Evolutionary conservation across 768 basidiomycete species (phyloP), one percentile per base, ranked within the genome.

Genomic region (Terana coerulea): DNA sequence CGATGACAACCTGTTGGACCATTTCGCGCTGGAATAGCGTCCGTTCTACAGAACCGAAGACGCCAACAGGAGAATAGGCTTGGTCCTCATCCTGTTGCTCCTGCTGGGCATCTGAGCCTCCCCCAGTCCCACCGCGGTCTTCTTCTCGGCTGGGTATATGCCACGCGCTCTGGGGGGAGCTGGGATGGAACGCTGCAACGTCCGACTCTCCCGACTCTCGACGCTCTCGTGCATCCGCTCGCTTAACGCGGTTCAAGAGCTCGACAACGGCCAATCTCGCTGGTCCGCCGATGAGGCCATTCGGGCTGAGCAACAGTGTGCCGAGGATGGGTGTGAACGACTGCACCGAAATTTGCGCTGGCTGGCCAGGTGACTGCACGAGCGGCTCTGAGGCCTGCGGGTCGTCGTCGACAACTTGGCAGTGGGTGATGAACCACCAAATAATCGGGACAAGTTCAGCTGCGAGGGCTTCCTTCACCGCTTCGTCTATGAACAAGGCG

Each of bases 291-390:
- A 97, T 84, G 43, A 77, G 69, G 42, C 78, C 74, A 59, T 90
- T 92, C 24, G 85, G 77, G 63, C 86, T 91, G 39, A 98, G 81
- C 12, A 98, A 77, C 25, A 98, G 73, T 0, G 89, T 88, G 36
- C 91, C 94, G 26, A 98, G 77, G 43, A 97, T 86, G 11, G 91
- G 91, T 2, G 93, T 97, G 67, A 98, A 98, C 4, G 87, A 81
- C 60, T 89, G 86, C 2, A 91, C 88, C 33, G 85, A 80, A 39
- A 98, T 83, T 40, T 64, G 71, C 59, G 68, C 78, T 25, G 56
- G 63, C 15, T 33, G 53, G 9, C 40, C 56, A 0, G 47, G 21
- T 10, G 14, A 21, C 29, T 30, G 26, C 25, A 30, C 5, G 14
- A 7, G 24, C 34, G 5, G 24, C 10, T 36, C 26, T n/a, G 17